Conservation (phyloP, 176 grass and related monocot species). For the Secale cereale region DNA sequence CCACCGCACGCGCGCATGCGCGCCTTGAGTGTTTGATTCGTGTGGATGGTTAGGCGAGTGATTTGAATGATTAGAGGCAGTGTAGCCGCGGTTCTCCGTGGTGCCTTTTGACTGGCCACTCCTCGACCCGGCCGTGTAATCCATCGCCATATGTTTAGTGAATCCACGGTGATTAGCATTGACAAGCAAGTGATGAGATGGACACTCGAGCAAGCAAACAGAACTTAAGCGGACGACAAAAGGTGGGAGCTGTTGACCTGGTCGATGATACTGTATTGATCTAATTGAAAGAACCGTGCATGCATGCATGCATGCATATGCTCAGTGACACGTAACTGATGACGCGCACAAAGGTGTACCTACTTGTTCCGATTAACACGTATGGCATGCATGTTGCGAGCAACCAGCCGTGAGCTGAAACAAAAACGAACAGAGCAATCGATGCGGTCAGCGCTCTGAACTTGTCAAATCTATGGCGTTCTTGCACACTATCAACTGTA, state of each 20-base stretch:
- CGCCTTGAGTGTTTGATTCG: not conserved
- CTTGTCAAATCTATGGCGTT: not conserved
- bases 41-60: conserved; percentile 27
- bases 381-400: not conserved
- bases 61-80: conserved; percentile 30
- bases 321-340: not conserved
- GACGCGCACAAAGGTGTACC: not conserved
- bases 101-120: conserved; percentile 40
- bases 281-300: not conserved
- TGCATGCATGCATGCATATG: not conserved
- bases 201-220: not conserved
- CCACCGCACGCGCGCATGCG: too few species aligned
- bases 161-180: not conserved
- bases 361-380: too few species aligned
- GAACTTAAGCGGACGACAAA: not conserved
- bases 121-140: conserved; percentile 11
- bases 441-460: not conserved
- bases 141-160: conserved; percentile 14
- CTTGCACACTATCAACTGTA: not conserved
- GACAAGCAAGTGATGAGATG: conserved; percentile 3
- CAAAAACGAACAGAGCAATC: too few species aligned
- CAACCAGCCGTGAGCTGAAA: too few species aligned
- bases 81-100: not conserved
- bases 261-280: not conserved
- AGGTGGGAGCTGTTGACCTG: not conserved